These are phyloP conservation scores for Evansstolkia leycettana DNA, from an alignment of 495 filamentous ascomycete species.

Conservation along the genomic window DNA sequence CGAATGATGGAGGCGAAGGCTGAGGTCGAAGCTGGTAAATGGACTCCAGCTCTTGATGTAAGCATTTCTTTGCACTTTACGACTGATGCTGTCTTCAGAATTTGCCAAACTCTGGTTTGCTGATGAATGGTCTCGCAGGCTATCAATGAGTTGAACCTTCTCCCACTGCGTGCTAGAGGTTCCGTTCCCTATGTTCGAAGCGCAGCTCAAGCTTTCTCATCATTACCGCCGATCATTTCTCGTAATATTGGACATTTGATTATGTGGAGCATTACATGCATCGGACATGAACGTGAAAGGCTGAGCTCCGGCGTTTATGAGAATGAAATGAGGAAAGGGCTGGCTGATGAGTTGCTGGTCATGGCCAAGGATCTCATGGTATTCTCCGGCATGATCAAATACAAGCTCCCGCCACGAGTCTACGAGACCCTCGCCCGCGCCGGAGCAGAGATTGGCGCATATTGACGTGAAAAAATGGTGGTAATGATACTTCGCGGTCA, in stretches of 20 bases:
- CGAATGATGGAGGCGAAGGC: constrained; percentile 67
- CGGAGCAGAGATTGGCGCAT: constrained; percentile 55
- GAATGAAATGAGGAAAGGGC: constrained; percentile 56
- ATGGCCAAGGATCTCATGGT: constrained; percentile 81
- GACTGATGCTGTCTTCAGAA: background rate
- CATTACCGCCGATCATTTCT: constrained; percentile 61
- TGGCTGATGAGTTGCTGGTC: constrained; percentile 58
- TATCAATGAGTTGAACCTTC: constrained; percentile 59
- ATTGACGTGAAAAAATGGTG: constrained; percentile 13
- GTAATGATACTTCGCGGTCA: too few relatives aligned
- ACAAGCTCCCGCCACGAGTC: constrained; percentile 61
- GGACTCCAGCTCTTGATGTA: constrained; percentile 73
- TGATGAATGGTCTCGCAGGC: constrained; percentile 34
- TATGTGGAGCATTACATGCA: constrained; percentile 84
- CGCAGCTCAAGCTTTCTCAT: constrained; percentile 62
- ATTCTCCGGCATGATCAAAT: constrained; percentile 89
- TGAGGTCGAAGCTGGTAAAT: constrained; percentile 54
- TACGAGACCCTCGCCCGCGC: constrained; percentile 73
- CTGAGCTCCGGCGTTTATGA: constrained; percentile 55
- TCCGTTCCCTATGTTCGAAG: constrained; percentile 61
- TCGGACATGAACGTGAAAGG: constrained; percentile 57
- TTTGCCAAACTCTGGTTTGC: background rate
- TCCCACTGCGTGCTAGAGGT: constrained; percentile 60
- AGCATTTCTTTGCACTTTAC: constrained; percentile 23
- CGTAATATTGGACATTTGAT: constrained; percentile 80